A percentile compares a stretch with the other conserved stretches of the same genome.
Conservation (phyloP, 345 rosid species). For the Populus simonii region DNA sequence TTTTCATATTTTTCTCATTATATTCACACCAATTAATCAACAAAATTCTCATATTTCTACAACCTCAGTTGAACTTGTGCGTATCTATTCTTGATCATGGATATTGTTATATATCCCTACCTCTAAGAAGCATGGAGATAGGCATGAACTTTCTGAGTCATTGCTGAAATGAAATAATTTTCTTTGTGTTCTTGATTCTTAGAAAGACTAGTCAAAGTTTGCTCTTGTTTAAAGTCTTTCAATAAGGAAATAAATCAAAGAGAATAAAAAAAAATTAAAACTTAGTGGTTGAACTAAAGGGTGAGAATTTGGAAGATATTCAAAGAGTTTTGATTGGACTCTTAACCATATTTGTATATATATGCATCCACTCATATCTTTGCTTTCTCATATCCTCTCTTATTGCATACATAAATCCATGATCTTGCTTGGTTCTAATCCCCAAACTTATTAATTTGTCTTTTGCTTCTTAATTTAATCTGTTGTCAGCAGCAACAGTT, state of each 20-base stretch:
- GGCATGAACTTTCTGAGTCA: not conserved
- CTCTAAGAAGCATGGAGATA: not conserved
- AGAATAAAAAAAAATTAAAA: not conserved
- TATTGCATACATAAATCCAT: not conserved
- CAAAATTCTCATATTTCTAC: not conserved
- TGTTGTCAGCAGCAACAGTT: not conserved
- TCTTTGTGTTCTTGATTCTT: not conserved
- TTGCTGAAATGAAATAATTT: not conserved
- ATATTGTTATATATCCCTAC: too few relatives aligned
- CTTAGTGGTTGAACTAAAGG: not conserved
- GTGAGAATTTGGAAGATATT: not conserved
- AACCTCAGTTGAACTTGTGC: not conserved
- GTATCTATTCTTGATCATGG: not conserved
- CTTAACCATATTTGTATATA: not conserved
- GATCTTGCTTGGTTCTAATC: not conserved
- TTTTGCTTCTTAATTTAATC: not conserved
- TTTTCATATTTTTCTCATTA: too few relatives aligned
- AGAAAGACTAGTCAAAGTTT: slow-evolving; percentile 5
- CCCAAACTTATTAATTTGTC: not conserved
- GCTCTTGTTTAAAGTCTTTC: not conserved
- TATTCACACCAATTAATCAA: too few relatives aligned
- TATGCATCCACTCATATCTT: not conserved
- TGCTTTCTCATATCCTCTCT: not conserved
- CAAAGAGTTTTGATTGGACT: not conserved
- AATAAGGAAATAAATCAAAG: not conserved